phyloP scores from a whole-genome alignment of 139 green algal species.

The Chloropicon primus region DNA sequence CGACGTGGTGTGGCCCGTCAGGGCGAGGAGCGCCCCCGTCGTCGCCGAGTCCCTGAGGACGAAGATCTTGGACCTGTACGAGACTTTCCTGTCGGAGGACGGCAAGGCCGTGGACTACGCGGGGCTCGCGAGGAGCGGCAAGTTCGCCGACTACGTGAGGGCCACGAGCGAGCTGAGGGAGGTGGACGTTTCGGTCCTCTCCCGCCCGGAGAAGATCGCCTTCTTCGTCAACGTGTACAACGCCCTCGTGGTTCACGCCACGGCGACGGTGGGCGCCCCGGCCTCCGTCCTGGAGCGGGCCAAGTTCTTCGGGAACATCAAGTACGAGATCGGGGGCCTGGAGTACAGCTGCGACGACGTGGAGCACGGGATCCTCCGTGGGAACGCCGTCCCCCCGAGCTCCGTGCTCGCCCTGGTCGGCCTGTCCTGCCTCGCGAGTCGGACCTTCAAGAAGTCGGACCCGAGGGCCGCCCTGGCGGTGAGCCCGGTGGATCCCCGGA shows the following conservation, averaged over 20 bases:
- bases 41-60: constrained; percentile 43
- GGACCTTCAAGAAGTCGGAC: constrained; percentile 33
- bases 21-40: constrained; percentile 16
- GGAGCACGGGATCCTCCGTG: constrained; percentile 84
- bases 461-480: constrained; percentile 31
- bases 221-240: constrained; percentile 96
- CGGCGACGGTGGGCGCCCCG: constrained; percentile 4
- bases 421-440: constrained; percentile 17
- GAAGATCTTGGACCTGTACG: constrained; percentile 61
- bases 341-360: constrained; percentile 72
- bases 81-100: constrained; percentile 41
- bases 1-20: not conserved
- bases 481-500: constrained; percentile 54
- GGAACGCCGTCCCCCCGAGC: constrained; percentile 50
- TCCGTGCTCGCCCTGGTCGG: constrained; percentile 31
- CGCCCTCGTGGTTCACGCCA: constrained; percentile 66
- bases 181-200: constrained; percentile 43
- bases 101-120: constrained; percentile 52
- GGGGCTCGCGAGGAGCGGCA: constrained; percentile 31
- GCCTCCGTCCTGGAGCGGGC: not conserved
- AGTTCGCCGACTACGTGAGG: constrained; percentile 44
- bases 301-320: constrained; percentile 17
- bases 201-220: constrained; percentile 41
- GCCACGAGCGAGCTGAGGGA: constrained; percentile 58
- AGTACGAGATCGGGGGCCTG: constrained; percentile 57